Evolutionary conservation across 2,329 filamentous ascomycete genomes (phyloP).

Genomic region (Thelonectria discophora): DNA sequence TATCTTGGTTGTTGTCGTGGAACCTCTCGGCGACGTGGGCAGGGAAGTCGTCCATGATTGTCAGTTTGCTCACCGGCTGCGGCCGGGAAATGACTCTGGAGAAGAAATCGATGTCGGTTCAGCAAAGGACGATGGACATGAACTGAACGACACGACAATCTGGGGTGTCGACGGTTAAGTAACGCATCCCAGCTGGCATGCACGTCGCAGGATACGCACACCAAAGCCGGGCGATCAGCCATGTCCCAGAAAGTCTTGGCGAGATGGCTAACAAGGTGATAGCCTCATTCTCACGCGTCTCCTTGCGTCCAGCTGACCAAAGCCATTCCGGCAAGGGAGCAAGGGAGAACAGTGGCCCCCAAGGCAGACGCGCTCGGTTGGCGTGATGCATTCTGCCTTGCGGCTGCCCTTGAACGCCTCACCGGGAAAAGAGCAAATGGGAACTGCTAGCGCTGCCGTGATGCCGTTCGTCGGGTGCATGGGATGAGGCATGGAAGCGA

Average conservation of each 20-base stretch:
- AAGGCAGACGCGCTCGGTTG: constrained; percentile 19
- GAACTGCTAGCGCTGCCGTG: constrained; percentile 30
- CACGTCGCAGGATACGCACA: constrained; percentile 19
- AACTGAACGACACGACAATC: constrained; percentile 7
- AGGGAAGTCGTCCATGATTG: constrained; percentile 44
- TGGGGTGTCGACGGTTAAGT: constrained; percentile 37
- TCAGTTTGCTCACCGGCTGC: constrained; percentile 4
- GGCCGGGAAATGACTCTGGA: constrained; percentile 3
- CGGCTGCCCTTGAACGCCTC: constrained; percentile 17
- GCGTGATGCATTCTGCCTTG: constrained; percentile 36
- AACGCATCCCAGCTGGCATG: constrained; percentile 27
- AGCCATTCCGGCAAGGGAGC: neutral
- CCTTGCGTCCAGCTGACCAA: constrained; percentile 13
- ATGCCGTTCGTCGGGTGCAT: constrained; percentile 19
- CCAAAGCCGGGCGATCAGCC: constrained; percentile 36
- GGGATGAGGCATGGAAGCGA: neutral
- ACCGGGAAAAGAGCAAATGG: constrained; percentile 19
- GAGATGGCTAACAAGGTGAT: constrained; percentile 14
- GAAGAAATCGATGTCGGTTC: constrained; percentile 7
- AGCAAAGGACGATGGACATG: neutral
- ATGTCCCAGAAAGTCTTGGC: constrained; percentile 15
- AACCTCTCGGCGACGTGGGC: constrained; percentile 25
- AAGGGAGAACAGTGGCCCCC: constrained; percentile 1
- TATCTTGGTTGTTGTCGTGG: constrained; percentile 5
- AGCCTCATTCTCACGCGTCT: constrained; percentile 31